Evolutionary conservation across 495 filamentous ascomycete genomes (phyloP).

Genomic region (Penicillium cosmopolitanum): DNA sequence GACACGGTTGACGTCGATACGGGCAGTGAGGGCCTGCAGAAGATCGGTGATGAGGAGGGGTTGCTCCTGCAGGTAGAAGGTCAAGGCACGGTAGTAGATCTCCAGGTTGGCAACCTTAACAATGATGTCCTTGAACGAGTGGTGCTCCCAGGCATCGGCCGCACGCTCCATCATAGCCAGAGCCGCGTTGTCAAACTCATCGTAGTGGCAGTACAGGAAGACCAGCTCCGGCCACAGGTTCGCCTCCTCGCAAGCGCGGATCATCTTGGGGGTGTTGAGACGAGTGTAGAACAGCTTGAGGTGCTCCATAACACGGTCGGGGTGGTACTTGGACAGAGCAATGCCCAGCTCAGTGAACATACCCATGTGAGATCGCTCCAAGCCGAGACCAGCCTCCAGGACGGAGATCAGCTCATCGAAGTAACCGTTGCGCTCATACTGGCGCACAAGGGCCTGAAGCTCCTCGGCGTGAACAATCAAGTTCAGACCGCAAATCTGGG

Average conservation of each 20-base stretch:
- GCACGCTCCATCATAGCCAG: constrained; percentile 99
- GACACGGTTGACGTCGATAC: constrained; percentile 97
- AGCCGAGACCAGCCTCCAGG: constrained; percentile 91
- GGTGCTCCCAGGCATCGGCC: constrained; percentile 98
- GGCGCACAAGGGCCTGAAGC: constrained; percentile 86
- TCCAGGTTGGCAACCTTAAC: constrained; percentile 98
- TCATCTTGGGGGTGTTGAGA: constrained; percentile 99
- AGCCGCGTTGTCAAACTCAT: constrained; percentile 98
- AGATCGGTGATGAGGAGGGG: constrained; percentile 94
- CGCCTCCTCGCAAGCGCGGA: constrained; percentile 91
- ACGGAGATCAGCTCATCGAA: constrained; percentile 96
- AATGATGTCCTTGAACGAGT: constrained; percentile 98
- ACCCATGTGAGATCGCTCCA: constrained; percentile 89
- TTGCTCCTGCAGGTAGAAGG: constrained; percentile 98
- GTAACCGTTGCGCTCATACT: constrained; percentile 97
- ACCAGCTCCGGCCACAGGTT: constrained; percentile 97
- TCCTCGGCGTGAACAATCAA: constrained; percentile 98
- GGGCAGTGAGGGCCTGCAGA: constrained; percentile 84
- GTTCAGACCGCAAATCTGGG: constrained; percentile 98
- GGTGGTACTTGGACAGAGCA: constrained; percentile 94
- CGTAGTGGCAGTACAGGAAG: constrained; percentile 99
- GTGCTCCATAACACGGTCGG: constrained; percentile 97
- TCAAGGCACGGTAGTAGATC: constrained; percentile 97
- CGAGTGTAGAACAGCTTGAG: constrained; percentile 98
- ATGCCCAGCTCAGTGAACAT: constrained; percentile 98